Base-by-base conservation (phyloP, 495 filamentous ascomycete genomes). In the Rostrohypoxylon terebratum region DNA sequence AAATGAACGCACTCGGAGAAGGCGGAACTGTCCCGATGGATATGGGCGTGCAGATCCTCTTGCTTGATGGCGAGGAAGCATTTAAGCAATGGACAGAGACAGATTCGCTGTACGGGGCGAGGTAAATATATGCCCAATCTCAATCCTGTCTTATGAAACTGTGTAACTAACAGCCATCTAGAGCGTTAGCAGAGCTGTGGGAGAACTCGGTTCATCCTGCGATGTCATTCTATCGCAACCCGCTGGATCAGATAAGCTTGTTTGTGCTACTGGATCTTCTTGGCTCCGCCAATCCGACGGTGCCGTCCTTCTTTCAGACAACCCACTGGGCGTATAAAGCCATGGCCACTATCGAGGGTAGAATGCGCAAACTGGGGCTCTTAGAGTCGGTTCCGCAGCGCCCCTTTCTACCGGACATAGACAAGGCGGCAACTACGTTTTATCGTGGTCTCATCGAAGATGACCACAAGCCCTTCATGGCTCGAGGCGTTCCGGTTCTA, bases 241-340 rank as follows among this genome's bases (percentile, higher is more conserved):
- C 89, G 2, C 80, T 98, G 4, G 85, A 88, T 8, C 89, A 91
- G 16, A 98, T 99, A 63, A 90, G 89, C 44, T 81, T 98, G 38
- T 98, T 99, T 79, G 85, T 99, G 23, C 89, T 99, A n/a, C 84
- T 99, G 54, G 96, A 99, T 79, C 85, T 99, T 13, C 87, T 99
- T 4, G 96, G 96, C 1, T 80, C 91, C 0, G 76, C 86, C 10
- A 79, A 87, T 14, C 96, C 96, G 2, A 83, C 72, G 0, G 85
- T 99, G 9, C 90, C 90, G 4, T 94, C 92, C 0, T 96, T 92
- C 76, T 98, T 94, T 79, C 84, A 85, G 51, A 91, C 90, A 4
- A 98, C 96, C 1, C 96, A 99, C 72, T 98, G 95, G 95, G 94
- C 94, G 8, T 99, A 99, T 75, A 83, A 87, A 66, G 83, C 84